Conservation (phyloP, 1,284 basidiomycete genomes). For the Blastosporella zonata region DNA sequence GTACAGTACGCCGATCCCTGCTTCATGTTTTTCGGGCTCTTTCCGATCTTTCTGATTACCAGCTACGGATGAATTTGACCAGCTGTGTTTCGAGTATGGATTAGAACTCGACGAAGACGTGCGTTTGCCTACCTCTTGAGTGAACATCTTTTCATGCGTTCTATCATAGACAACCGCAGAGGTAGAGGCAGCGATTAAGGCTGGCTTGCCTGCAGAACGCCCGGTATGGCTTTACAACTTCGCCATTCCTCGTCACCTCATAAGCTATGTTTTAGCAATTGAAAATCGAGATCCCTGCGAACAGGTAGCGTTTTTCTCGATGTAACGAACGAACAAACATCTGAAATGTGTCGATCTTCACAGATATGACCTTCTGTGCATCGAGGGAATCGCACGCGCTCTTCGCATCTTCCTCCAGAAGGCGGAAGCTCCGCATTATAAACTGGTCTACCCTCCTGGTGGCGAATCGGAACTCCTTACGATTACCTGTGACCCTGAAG, state of each 20-base stretch:
- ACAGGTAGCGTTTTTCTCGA: slow-evolving; percentile 52
- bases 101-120: slow-evolving; percentile 98
- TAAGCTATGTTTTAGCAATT: slow-evolving; percentile 61
- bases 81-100: slow-evolving; percentile 96
- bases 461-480: slow-evolving; percentile 68
- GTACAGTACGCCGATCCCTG: slow-evolving; percentile 61
- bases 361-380: slow-evolving; percentile 97
- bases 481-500: slow-evolving; percentile 68
- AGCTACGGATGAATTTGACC: slow-evolving; percentile 95
- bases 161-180: slow-evolving; percentile 79
- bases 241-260: neutral
- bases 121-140: slow-evolving; percentile 30
- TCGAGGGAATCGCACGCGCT: slow-evolving; percentile 92
- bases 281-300: slow-evolving; percentile 98
- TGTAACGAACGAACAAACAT: neutral
- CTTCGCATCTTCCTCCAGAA: slow-evolving; percentile 85
- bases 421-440: slow-evolving; percentile 70
- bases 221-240: slow-evolving; percentile 51
- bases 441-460: slow-evolving; percentile 62
- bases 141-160: neutral
- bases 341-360: slow-evolving; percentile 6
- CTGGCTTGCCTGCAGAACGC: slow-evolving; percentile 77
- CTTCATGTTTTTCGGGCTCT: slow-evolving; percentile 13
- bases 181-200: slow-evolving; percentile 78
- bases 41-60: slow-evolving; percentile 22